phyloP scores from a whole-genome alignment of 352 stramenopile species.

The Lagenidium sp. region DNA sequence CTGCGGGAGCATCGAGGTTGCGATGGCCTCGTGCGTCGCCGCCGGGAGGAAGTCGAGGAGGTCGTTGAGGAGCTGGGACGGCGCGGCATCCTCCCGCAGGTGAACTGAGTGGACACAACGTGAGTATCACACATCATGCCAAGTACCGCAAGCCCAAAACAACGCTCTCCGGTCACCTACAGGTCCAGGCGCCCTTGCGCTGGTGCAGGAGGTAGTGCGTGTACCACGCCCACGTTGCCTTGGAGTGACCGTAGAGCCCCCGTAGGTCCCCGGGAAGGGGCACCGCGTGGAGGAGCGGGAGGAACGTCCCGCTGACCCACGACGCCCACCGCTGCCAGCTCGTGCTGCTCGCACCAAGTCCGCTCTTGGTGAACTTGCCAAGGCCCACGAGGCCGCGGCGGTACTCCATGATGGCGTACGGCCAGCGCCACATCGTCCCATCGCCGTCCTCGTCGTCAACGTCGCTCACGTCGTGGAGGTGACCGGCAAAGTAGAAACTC shows the following conservation, averaged over 20 bases:
- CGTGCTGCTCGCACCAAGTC: constrained; percentile 27
- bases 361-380: constrained; percentile 31
- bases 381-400: constrained; percentile 41
- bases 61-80: constrained; percentile 42
- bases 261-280: constrained; percentile 19
- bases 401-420: constrained; percentile 73
- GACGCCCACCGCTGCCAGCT: constrained; percentile 41
- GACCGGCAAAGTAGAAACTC: constrained; percentile 32
- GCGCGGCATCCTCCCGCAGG: constrained; percentile 39
- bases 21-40: constrained; percentile 17
- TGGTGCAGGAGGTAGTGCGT: constrained; percentile 66
- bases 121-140: background rate
- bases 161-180: constrained; percentile 29
- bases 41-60: constrained; percentile 52
- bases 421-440: constrained; percentile 73
- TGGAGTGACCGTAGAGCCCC: constrained; percentile 55
- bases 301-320: constrained; percentile 56
- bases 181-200: constrained; percentile 47
- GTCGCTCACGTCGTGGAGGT: constrained; percentile 50
- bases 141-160: too few relatives aligned
- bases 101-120: constrained; percentile 51
- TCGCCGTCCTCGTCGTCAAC: constrained; percentile 60
- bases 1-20: constrained; percentile 28
- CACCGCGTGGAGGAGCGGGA: constrained; percentile 52
- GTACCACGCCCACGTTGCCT: constrained; percentile 73